Evolutionary conservation across 1,284 basidiomycete species (phyloP).

Genomic region (Malassezia arunalokei): DNA sequence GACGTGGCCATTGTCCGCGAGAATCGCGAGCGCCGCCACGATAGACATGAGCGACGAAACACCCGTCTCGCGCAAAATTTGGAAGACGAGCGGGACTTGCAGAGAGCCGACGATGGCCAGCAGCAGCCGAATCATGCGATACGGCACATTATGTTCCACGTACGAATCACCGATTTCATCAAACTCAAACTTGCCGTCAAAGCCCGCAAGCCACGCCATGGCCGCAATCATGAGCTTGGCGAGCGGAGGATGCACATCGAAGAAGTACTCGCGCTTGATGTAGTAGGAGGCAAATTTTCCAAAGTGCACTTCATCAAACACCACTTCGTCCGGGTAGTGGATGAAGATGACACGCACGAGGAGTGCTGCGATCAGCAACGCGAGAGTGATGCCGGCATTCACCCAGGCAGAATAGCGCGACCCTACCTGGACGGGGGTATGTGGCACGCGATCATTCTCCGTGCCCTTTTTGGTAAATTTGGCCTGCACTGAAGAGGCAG

Average conservation of each 20-base stretch:
- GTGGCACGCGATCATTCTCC: no score
- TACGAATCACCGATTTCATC: slow-evolving; percentile 92
- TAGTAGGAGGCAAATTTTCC: slow-evolving; percentile 46
- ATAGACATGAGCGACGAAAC: slow-evolving; percentile 78
- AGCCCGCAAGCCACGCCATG: slow-evolving; percentile 90
- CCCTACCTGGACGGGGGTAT: no score
- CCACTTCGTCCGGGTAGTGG: slow-evolving; percentile 34
- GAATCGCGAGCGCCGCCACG: slow-evolving; percentile 70
- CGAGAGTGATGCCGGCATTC: slow-evolving; percentile 8
- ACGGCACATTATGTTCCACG: slow-evolving; percentile 72
- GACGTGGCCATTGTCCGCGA: slow-evolving; percentile 96
- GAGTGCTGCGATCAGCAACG: slow-evolving; percentile 24
- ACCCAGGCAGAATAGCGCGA: neutral
- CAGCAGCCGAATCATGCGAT: slow-evolving; percentile 79
- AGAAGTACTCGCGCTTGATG: slow-evolving; percentile 74
- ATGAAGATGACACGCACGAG: slow-evolving; percentile 27
- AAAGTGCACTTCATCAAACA: slow-evolving; percentile 46
- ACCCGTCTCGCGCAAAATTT: slow-evolving; percentile 93
- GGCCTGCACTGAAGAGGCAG: neutral
- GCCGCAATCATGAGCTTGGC: slow-evolving; percentile 53
- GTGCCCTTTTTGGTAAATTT: no score
- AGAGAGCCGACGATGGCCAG: slow-evolving; percentile 80
- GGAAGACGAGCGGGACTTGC: slow-evolving; percentile 80
- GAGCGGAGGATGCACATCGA: slow-evolving; percentile 91
- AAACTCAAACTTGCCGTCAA: slow-evolving; percentile 85